Conservation (phyloP, 1,284 basidiomycete species). For the Grifola frondosa region DNA sequence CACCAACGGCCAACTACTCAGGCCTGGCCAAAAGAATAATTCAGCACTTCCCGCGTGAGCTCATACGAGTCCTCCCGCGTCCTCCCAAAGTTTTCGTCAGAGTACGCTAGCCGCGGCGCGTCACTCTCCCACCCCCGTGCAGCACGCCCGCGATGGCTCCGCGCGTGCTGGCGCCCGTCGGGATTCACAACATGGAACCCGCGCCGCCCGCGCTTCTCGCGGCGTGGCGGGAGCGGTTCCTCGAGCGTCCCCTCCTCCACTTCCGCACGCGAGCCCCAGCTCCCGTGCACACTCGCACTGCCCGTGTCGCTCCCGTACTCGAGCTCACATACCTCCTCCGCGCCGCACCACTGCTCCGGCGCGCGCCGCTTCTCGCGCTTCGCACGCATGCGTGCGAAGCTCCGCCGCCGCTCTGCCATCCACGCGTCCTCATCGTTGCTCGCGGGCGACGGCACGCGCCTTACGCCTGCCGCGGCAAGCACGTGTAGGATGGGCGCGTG, state of each 20-base stretch:
- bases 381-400: constrained; percentile 24
- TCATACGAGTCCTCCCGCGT: constrained; percentile 9
- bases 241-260: not conserved
- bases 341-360: constrained; percentile 1
- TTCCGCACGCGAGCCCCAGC: constrained; percentile 20
- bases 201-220: constrained; percentile 1
- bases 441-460: constrained; percentile 11
- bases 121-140: constrained; percentile 6
- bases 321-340: constrained; percentile 12
- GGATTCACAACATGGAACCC: constrained; percentile 12
- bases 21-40: constrained; percentile 12
- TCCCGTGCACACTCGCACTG: constrained; percentile 20
- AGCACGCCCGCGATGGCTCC: not conserved
- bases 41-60: constrained; percentile 10
- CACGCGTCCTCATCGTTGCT: constrained; percentile 27
- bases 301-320: constrained; percentile 21
- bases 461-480: constrained; percentile 57
- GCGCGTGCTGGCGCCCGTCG: constrained; percentile 3
- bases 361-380: constrained; percentile 24
- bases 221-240: not conserved
- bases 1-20: too few relatives aligned
- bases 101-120: constrained; percentile 4
- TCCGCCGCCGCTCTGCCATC: constrained; percentile 26
- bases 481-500: constrained; percentile 71
- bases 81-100: constrained; percentile 8